Conservation (phyloP, 495 filamentous ascomycete genomes). For the Daldinia concentrica region DNA sequence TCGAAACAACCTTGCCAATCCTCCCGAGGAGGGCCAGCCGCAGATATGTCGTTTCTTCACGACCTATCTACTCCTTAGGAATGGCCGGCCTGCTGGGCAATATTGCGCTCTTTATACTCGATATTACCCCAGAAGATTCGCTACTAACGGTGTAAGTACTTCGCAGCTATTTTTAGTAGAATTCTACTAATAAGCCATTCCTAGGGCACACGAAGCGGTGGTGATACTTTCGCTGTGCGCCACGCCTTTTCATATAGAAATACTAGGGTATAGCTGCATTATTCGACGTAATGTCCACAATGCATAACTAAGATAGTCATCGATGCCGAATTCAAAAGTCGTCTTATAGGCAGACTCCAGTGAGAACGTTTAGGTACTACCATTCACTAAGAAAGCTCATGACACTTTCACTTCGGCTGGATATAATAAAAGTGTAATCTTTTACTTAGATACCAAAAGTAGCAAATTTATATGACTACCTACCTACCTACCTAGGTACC, state of each 20-base stretch:
- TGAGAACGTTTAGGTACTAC: background rate
- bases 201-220: slow-evolving; percentile 17
- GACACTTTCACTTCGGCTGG: no score
- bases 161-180: background rate
- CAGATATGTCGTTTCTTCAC: slow-evolving; percentile 61
- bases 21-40: slow-evolving; percentile 42
- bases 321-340: no score
- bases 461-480: no score
- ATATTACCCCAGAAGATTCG: slow-evolving; percentile 26
- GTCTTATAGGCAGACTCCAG: background rate
- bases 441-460: no score
- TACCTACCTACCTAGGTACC: no score
- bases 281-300: background rate
- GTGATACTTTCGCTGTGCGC: slow-evolving; percentile 9
- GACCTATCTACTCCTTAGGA: slow-evolving; percentile 55
- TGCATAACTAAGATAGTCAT: no score
- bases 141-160: slow-evolving; percentile 41
- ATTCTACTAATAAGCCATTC: background rate
- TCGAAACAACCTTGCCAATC: slow-evolving; percentile 48
- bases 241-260: slow-evolving; percentile 32
- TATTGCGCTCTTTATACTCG: slow-evolving; percentile 43
- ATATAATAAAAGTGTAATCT: no score
- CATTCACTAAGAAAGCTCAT: background rate
- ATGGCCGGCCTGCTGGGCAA: slow-evolving; percentile 44
- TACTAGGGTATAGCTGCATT: background rate